phyloP scores from a whole-genome alignment of 345 rosid species.

The Aquilaria yunnanensis region DNA sequence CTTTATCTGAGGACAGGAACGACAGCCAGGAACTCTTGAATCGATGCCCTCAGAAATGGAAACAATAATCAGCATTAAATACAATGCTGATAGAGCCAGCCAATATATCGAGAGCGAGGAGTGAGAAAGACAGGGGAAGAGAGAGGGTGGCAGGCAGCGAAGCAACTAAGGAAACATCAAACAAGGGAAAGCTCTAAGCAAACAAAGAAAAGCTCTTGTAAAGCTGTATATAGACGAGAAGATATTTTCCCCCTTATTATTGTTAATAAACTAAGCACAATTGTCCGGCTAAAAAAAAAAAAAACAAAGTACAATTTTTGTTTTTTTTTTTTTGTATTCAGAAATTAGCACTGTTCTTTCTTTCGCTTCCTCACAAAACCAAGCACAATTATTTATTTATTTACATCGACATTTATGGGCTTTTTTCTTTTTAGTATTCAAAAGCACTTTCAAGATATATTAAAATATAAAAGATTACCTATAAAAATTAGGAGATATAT shows the following conservation, averaged over 20 bases:
- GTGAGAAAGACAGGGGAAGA: not conserved
- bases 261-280: no score
- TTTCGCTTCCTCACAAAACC: no score
- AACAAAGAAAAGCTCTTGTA: not conserved
- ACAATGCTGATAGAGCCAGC: not conserved
- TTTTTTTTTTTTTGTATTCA: not conserved
- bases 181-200: slow-evolving; percentile 6
- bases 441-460: no score
- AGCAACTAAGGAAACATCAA: not conserved
- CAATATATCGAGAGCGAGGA: not conserved
- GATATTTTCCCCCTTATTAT: not conserved
- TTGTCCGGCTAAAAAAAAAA: no score
- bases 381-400: no score
- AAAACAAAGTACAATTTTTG: no score
- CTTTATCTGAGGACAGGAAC: not conserved
- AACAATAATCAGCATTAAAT: not conserved
- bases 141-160: slow-evolving; percentile 1
- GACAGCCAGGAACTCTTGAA: not conserved
- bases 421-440: no score
- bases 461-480: no score
- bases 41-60: not conserved
- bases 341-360: no score
- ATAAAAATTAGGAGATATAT: no score
- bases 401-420: no score
- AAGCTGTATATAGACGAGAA: not conserved